Conservation (phyloP, 306 rosid species). For the Erythrophleum fordii region DNA sequence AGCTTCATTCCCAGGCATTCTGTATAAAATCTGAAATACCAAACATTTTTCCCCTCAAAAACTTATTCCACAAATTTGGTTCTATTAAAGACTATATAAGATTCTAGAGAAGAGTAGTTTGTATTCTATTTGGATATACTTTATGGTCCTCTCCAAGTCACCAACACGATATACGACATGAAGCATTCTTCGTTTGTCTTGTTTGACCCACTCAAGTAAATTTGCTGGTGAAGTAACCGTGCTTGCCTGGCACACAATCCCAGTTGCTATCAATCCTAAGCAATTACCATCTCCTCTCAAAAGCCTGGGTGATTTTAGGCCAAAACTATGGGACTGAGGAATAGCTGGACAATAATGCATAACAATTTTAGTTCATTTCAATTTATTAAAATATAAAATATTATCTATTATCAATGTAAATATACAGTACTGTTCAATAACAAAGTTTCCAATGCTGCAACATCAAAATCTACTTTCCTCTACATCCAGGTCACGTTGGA, state of each 20-base stretch:
- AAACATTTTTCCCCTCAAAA: slow-evolving; percentile 27
- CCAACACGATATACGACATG: slow-evolving; percentile 97
- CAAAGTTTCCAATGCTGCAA: not conserved
- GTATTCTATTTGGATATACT: slow-evolving; percentile 46
- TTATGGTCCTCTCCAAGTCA: slow-evolving; percentile 92
- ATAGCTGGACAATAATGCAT: slow-evolving; percentile 52
- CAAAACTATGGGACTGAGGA: slow-evolving; percentile 63
- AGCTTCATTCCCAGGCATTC: slow-evolving; percentile 98
- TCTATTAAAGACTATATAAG: slow-evolving; percentile 9
- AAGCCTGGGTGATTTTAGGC: slow-evolving; percentile 57
- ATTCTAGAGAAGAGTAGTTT: slow-evolving; percentile 47
- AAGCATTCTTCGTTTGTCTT: slow-evolving; percentile 85
- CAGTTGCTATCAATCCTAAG: slow-evolving; percentile 49
- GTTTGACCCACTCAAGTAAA: slow-evolving; percentile 88
- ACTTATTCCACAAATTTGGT: slow-evolving; percentile 4
- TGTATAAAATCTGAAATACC: slow-evolving; percentile 84
- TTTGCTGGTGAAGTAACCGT: slow-evolving; percentile 74
- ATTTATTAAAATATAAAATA: slow-evolving; percentile 28
- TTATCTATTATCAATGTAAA: not conserved
- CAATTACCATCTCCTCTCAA: slow-evolving; percentile 54
- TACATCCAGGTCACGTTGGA: not conserved
- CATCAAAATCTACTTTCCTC: not conserved
- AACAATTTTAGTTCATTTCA: slow-evolving; percentile 39
- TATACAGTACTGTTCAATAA: not conserved
- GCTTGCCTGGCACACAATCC: slow-evolving; percentile 63